Percentiles rank a stretch among this genome's conserved stretches.
phyloP scores from a whole-genome alignment of 305 asterid genomes.

The Rubia tinctorum region DNA sequence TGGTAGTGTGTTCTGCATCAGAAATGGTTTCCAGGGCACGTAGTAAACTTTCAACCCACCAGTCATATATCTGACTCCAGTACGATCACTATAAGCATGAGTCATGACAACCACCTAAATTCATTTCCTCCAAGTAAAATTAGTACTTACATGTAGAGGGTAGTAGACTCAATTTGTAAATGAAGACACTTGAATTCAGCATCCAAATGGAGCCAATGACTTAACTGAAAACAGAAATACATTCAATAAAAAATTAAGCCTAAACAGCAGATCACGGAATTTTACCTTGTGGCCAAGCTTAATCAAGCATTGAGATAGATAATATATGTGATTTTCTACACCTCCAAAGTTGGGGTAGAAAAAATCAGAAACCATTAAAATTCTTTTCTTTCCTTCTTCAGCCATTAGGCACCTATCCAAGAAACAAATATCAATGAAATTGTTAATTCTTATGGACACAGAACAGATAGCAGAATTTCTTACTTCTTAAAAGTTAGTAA shows the following conservation, averaged over 20 bases:
- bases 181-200: background rate
- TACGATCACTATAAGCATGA: conserved; percentile 84
- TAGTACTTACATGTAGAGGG: background rate
- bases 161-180: background rate
- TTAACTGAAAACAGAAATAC: background rate
- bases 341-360: conserved; percentile 98
- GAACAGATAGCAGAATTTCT: background rate
- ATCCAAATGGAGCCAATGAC: background rate
- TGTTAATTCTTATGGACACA: background rate
- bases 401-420: conserved; percentile 35
- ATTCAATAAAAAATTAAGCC: background rate
- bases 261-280: background rate
- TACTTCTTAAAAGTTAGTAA: no score
- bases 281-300: conserved; percentile 88
- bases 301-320: conserved; percentile 84
- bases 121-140: conserved; percentile 7
- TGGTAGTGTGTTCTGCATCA: conserved; percentile 92
- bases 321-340: conserved; percentile 94
- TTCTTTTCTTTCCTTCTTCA: conserved; percentile 49
- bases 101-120: conserved; percentile 90
- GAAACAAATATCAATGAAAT: background rate
- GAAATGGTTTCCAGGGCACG: conserved; percentile 87
- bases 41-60: conserved; percentile 88
- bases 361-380: conserved; percentile 93
- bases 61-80: conserved; percentile 96